These are phyloP conservation scores for Aristolochia fimbriata DNA, from an alignment of 164 flowering plant genomes.

Conservation along the genomic window DNA sequence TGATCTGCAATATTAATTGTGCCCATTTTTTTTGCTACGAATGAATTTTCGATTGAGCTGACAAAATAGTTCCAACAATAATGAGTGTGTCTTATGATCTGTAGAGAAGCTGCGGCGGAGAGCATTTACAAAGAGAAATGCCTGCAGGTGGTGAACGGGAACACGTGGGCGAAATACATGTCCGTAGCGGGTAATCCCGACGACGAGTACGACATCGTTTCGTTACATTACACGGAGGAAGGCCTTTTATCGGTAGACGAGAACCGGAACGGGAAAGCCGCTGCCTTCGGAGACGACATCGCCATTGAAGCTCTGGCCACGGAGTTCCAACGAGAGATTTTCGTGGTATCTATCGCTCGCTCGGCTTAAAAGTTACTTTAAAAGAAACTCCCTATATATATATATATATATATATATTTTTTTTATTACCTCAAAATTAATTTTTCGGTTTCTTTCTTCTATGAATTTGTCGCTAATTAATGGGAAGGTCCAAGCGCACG, in stretches of 20 bases:
- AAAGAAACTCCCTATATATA: too few species aligned
- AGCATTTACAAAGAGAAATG: constrained; percentile 12
- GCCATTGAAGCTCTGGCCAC: constrained; percentile 15
- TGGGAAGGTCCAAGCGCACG: constrained; percentile 81
- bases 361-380: too few species aligned
- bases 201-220: constrained; percentile 14
- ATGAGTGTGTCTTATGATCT: too few species aligned
- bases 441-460: not conserved
- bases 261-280: constrained; percentile 14
- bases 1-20: too few species aligned
- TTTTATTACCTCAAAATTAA: too few species aligned
- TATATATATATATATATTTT: too few species aligned
- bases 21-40: too few species aligned
- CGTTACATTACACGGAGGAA: constrained; percentile 13
- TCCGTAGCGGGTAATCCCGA: constrained; percentile 5
- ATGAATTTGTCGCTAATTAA: too few species aligned
- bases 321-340: constrained; percentile 11
- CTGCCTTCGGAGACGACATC: constrained; percentile 18
- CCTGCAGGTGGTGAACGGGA: constrained; percentile 10
- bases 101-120: constrained; percentile 14
- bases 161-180: constrained; percentile 17
- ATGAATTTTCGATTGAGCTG: too few species aligned
- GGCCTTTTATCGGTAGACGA: constrained; percentile 14
- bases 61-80: too few species aligned
- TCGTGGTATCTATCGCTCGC: constrained; percentile 11